A percentile compares a stretch with the other conserved stretches of the same genome.
Evolutionary conservation across 352 stramenopile species (phyloP).

Genomic region (Phytophthora kernoviae): DNA sequence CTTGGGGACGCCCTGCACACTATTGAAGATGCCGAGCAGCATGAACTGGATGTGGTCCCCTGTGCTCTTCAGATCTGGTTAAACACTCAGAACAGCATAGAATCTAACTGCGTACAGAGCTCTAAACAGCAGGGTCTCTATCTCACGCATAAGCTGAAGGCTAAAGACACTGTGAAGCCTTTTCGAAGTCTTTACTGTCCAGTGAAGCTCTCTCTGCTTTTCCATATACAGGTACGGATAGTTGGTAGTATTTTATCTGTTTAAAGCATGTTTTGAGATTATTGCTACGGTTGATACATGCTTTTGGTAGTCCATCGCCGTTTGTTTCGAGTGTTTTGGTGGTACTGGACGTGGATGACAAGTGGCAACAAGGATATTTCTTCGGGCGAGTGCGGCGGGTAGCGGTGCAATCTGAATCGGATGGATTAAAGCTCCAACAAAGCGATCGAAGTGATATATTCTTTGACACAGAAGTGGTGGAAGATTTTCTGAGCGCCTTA

Average conservation of each 20-base stretch:
- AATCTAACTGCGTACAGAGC: slow-evolving; percentile 6
- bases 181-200: slow-evolving; percentile 38
- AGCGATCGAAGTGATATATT: slow-evolving; percentile 10
- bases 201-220: slow-evolving; percentile 36
- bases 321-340: slow-evolving; percentile 58
- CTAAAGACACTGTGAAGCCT: background rate
- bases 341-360: slow-evolving; percentile 45
- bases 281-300: background rate
- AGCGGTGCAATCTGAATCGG: background rate
- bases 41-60: slow-evolving; percentile 30
- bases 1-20: slow-evolving; percentile 24
- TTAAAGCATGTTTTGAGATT: background rate
- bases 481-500: slow-evolving; percentile 45
- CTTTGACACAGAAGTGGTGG: slow-evolving; percentile 30
- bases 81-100: background rate
- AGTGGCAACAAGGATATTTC: slow-evolving; percentile 59
- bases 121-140: slow-evolving; percentile 27
- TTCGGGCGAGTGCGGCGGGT: slow-evolving; percentile 35
- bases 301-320: slow-evolving; percentile 48
- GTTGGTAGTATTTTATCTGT: slow-evolving; percentile 3
- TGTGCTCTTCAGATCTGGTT: slow-evolving; percentile 36
- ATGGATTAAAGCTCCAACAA: background rate
- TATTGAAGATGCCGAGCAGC: slow-evolving; percentile 35
- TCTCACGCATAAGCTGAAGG: slow-evolving; percentile 11
- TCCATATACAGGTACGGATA: slow-evolving; percentile 54